Evolutionary conservation across 495 filamentous ascomycete genomes (phyloP).

Genomic region (Letharia lupina): DNA sequence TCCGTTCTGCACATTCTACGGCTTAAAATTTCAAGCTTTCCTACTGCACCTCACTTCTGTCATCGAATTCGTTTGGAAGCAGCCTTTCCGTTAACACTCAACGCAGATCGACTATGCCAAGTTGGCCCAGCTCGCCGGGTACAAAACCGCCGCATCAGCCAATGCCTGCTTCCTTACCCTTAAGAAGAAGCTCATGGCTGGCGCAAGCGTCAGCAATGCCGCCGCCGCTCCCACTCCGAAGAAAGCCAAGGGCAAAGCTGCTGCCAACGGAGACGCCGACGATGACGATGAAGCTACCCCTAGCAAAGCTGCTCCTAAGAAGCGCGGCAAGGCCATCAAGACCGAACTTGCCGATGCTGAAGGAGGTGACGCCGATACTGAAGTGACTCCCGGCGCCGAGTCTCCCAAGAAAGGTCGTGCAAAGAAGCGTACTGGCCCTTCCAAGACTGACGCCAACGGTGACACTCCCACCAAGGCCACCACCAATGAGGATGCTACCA

Average conservation of each 20-base stretch:
- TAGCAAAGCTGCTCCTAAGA: constrained; percentile 9
- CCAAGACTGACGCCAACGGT: not conserved
- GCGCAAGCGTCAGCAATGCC: not conserved
- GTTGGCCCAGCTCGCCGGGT: constrained; percentile 30
- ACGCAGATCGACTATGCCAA: constrained; percentile 36
- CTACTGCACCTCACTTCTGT: not conserved
- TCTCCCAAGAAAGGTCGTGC: constrained; percentile 11
- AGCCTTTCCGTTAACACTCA: not conserved
- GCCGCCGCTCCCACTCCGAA: not conserved
- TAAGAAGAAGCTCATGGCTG: constrained; percentile 26
- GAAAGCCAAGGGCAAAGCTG: constrained; percentile 4
- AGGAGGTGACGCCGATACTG: constrained; percentile 3
- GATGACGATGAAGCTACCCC: constrained; percentile 5
- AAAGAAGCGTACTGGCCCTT: not conserved
- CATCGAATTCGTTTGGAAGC: not conserved
- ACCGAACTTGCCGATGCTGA: constrained; percentile 2
- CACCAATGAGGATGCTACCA: not conserved
- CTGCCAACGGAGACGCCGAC: not conserved
- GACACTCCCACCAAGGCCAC: not conserved
- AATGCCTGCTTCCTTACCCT: constrained; percentile 25
- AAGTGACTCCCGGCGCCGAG: not conserved
- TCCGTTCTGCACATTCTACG: not conserved
- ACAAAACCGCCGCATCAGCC: constrained; percentile 33
- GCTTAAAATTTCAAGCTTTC: not conserved
- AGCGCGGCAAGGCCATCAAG: constrained; percentile 9